These are phyloP conservation scores for Prunus mongolica DNA, from an alignment of 306 rosid genomes.

Conservation along the genomic window DNA sequence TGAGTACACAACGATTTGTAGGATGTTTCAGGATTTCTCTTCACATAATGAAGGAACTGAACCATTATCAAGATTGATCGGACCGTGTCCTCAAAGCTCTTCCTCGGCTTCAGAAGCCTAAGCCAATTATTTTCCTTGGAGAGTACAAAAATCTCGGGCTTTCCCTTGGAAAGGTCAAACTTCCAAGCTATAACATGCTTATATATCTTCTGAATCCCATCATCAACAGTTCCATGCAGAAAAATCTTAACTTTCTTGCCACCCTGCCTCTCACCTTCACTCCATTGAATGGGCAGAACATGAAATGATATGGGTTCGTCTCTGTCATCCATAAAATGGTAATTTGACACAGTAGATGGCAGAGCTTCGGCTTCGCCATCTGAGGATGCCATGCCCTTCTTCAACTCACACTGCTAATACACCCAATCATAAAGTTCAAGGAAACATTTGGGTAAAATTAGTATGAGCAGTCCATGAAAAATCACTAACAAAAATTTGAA, in stretches of 20 bases:
- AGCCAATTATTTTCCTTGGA: conserved; percentile 49
- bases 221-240: conserved; percentile 35
- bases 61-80: conserved; percentile 43
- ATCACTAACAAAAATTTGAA: background rate
- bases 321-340: conserved; percentile 25
- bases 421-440: background rate
- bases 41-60: conserved; percentile 59
- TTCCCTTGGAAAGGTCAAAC: conserved; percentile 37
- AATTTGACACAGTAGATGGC: background rate
- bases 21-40: conserved; percentile 42
- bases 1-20: conserved; percentile 31
- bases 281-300: conserved; percentile 46
- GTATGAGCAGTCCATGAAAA: background rate
- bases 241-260: conserved; percentile 22
- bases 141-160: conserved; percentile 52
- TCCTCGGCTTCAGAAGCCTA: conserved; percentile 48
- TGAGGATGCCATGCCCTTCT: conserved; percentile 44
- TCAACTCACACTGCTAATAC: background rate
- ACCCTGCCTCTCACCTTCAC: conserved; percentile 23
- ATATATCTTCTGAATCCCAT: conserved; percentile 37
- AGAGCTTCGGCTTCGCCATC: conserved; percentile 59
- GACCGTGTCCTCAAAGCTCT: conserved; percentile 36
- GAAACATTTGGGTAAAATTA: background rate
- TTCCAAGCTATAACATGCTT: conserved; percentile 55
- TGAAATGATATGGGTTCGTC: conserved; percentile 36